Evolutionary conservation across 208 protist genomes (phyloP).

Genomic region (Leishmania aethiopica): DNA sequence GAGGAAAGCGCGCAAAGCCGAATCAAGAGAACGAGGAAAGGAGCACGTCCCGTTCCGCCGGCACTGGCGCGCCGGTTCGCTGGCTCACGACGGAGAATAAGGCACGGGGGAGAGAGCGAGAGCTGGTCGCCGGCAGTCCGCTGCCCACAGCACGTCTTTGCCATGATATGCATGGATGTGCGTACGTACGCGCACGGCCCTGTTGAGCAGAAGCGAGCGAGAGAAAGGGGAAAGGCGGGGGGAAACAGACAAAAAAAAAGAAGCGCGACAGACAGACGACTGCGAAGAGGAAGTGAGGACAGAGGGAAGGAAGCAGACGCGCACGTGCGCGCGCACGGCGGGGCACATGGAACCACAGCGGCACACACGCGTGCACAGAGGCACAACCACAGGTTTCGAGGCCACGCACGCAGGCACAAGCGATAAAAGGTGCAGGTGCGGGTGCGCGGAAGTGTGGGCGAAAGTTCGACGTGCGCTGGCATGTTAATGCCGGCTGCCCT

Average conservation of each 20-base stretch:
- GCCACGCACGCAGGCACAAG: not conserved
- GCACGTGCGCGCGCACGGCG: too few species aligned
- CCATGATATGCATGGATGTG: not conserved
- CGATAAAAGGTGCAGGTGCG: not conserved
- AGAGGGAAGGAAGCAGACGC: too few species aligned
- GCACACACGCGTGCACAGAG: not conserved
- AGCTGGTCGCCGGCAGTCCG: not conserved
- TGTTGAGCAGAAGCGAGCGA: too few species aligned
- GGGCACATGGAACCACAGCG: too few species aligned
- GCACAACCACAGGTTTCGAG: not conserved
- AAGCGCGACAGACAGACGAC: too few species aligned
- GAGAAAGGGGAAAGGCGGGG: not conserved
- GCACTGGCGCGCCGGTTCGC: too few species aligned
- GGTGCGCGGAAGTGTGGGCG: not conserved
- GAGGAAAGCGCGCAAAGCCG: not conserved
- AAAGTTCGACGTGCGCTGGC: not conserved
- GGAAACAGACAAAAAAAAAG: not conserved
- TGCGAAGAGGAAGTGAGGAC: too few species aligned
- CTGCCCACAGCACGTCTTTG: not conserved
- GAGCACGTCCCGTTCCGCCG: not conserved
- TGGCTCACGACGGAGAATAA: not conserved
- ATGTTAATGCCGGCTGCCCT: not conserved
- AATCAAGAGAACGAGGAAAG: not conserved
- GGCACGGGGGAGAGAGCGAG: not conserved
- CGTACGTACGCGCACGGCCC: too few species aligned